Evolutionary conservation across 805 yeast species (phyloP), one percentile per base, ranked within the genome.

Genomic region (Priceomyces castillae): DNA sequence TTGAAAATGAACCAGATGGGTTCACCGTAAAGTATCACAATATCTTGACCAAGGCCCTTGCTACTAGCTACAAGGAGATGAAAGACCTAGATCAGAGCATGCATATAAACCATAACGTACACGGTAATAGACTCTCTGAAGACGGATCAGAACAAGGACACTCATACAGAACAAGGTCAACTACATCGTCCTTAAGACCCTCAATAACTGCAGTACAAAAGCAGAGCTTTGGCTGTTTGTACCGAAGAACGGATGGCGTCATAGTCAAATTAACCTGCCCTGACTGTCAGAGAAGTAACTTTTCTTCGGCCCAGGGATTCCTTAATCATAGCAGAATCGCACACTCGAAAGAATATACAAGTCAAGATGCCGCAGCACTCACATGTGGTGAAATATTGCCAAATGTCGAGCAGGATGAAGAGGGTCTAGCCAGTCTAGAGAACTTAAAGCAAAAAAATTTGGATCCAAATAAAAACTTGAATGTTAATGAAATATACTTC

Each of bases 231-330:
- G 75, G 74, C 7, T 82, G 88, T 50, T 72, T 83, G 2, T 83
- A 81, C 54, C 69, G 81, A 48, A 61, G 89, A 47, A 77, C 83
- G 4, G 94, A 86, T 58, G 90, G 90, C 2, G 71, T 83, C 1
- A 63, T 84, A 16, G 89, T 86, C 2, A 71, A 81, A 39, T 69
- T 86, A 30, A 80, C 80, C 7, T 86, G 95, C 58, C 78, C 81
- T 1, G 76, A 73, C 40, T 86, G 95, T 61, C 74, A 70, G 9
- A 61, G 90, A 41, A 73, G 80, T 34, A 86, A 84, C 48, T 86
- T 86, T 56, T 81, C 87, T 7, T 78, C 86, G 11, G 87, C 90
- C 0, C 94, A 86, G 57, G 94, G 94, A 12, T 84, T 86, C 51
- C 72, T 85, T 30, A 86, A 85, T 58, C 95, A 86, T 59, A 78